phyloP scores from a whole-genome alignment of 78 protist genomes.

The Chrysochromulina tobinii region DNA sequence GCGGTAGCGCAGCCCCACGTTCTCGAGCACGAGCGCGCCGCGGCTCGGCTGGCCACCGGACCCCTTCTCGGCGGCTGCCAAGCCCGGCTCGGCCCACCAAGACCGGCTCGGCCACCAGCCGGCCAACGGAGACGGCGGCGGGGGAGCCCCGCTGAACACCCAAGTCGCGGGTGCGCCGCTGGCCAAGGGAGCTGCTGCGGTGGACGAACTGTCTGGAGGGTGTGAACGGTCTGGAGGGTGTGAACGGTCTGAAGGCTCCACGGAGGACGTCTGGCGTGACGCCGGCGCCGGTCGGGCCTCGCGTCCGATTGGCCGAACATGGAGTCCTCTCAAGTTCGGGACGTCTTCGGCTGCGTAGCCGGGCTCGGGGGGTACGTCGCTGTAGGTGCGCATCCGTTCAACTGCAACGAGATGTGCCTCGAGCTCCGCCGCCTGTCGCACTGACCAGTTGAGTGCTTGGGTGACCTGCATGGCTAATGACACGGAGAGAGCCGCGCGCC shows the following conservation, averaged over 20 bases:
- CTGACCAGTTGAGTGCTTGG: background rate
- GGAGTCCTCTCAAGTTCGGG: too few species aligned
- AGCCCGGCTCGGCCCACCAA: too few species aligned
- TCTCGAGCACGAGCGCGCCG: background rate
- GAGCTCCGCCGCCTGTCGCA: background rate
- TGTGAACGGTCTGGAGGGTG: background rate
- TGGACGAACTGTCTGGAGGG: background rate
- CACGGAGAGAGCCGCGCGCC: background rate
- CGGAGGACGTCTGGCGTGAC: background rate
- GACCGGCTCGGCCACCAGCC: too few species aligned
- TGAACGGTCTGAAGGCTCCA: background rate
- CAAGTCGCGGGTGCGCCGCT: too few species aligned
- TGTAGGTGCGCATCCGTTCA: background rate
- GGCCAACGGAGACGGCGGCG: too few species aligned
- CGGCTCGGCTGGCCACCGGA: background rate
- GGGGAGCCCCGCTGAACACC: too few species aligned
- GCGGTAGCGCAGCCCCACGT: background rate
- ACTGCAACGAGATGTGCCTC: background rate
- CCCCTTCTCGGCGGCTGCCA: too few species aligned
- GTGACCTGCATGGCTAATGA: background rate
- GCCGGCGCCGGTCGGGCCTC: background rate
- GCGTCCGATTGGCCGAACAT: background rate
- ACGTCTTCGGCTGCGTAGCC: too few species aligned
- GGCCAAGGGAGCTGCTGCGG: too few species aligned
- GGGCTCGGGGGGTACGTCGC: background rate